phyloP scores from a whole-genome alignment of 2,329 filamentous ascomycete species.

The Monilinia polystroma region DNA sequence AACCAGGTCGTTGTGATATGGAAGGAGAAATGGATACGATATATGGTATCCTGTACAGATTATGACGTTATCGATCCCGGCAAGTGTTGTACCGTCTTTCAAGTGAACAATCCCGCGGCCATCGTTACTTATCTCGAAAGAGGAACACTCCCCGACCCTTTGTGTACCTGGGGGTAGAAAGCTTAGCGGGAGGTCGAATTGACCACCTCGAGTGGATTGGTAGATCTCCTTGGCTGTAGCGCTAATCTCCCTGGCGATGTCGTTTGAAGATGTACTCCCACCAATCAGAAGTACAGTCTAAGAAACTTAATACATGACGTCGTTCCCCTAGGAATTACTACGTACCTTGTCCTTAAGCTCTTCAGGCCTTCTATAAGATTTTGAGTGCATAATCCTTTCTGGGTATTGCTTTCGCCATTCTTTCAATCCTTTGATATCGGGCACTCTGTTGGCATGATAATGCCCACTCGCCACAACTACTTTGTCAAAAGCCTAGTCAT shows the following conservation, averaged over 20 bases:
- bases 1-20: constrained; percentile 45
- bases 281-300: constrained; percentile 55
- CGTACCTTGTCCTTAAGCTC: constrained; percentile 51
- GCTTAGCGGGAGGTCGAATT: constrained; percentile 31
- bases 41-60: constrained; percentile 69
- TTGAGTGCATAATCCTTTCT: constrained; percentile 62
- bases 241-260: constrained; percentile 35
- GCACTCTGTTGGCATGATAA: constrained; percentile 62
- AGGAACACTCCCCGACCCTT: constrained; percentile 30
- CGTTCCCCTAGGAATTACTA: not conserved
- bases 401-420: constrained; percentile 57
- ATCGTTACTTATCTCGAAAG: constrained; percentile 31
- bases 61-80: constrained; percentile 59
- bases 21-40: constrained; percentile 61
- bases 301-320: not conserved
- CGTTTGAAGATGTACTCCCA: constrained; percentile 52
- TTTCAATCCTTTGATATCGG: constrained; percentile 57
- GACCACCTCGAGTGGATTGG: constrained; percentile 32
- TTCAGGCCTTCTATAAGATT: constrained; percentile 65
- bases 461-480: constrained; percentile 67
- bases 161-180: constrained; percentile 29
- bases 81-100: constrained; percentile 52
- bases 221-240: constrained; percentile 34
- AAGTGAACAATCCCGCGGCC: constrained; percentile 54
- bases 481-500: constrained; percentile 53